Percentiles rank a stretch among this genome's conserved stretches.
Evolutionary conservation across 192 early-diverging fungal genomes (phyloP).

Genomic region (Anaeromyces robustus): DNA sequence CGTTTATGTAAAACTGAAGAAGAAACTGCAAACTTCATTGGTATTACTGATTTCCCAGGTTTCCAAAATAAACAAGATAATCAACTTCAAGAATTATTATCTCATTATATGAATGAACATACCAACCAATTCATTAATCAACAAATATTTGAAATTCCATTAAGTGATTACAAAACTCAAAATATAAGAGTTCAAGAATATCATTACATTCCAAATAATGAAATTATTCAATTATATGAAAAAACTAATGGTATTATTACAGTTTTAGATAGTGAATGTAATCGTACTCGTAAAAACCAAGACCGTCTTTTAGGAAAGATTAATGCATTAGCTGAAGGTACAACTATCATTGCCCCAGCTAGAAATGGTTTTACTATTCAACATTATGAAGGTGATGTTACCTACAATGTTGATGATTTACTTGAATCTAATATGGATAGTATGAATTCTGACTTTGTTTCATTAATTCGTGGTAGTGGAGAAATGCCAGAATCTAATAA

Average conservation of each 20-base stretch:
- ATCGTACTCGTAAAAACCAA: neutral
- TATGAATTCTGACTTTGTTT: slow-evolving; percentile 68
- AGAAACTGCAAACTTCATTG: slow-evolving; percentile 67
- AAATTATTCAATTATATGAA: neutral
- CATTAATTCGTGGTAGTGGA: slow-evolving; percentile 53
- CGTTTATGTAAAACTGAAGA: slow-evolving; percentile 58
- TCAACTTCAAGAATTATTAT: neutral
- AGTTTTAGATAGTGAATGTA: neutral
- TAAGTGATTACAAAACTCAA: neutral
- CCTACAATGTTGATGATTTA: slow-evolving; percentile 53
- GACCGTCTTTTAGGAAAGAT: neutral
- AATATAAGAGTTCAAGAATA: neutral
- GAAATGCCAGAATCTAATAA: neutral
- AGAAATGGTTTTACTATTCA: slow-evolving; percentile 49
- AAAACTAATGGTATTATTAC: neutral
- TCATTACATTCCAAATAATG: neutral
- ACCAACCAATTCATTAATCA: neutral
- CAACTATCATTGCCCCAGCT: neutral
- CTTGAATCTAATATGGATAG: slow-evolving; percentile 63
- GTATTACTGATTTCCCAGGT: slow-evolving; percentile 74
- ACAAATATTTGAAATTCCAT: neutral
- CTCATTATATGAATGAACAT: neutral
- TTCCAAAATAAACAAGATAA: slow-evolving; percentile 34
- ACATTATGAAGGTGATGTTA: slow-evolving; percentile 60
- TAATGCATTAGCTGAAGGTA: neutral